Base-by-base conservation (phyloP, 148 eudicot genomes). In the Dysphania ambrosioides region DNA sequence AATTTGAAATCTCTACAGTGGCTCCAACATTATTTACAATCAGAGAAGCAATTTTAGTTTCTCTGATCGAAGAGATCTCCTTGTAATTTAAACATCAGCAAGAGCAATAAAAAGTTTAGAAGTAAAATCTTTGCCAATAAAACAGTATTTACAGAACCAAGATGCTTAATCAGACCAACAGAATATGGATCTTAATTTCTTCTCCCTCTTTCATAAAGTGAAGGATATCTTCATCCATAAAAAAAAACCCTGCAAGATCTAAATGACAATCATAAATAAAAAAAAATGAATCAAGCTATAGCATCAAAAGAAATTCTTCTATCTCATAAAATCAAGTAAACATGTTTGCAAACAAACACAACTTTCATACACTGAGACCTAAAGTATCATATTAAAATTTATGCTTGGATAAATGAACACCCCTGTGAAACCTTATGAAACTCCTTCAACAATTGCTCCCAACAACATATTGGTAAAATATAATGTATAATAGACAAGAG, bases 1-100 rank as follows among this genome's bases (percentile, higher is more conserved):
- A 82, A 84, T 94, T 94, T 59, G 85, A 81, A 60, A 97, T 90
- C 78, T 94, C 87, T 34, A 91, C 96, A 72, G 98, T 96, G 23
- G 96, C 97, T 79, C 86, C 89, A 77, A 90, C 97, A 83, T 83
- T 89, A 82, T 75, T 84, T 75, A 91, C 85, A 73, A 91, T 86
- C 72, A 84, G 86, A 76, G 97, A 89, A 57, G 96, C 90, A 82
- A 91, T 81, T 72, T 85, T 91, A 75, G 84, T 88, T 83, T 84
- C 95, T 84, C 85, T 91, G 70, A 87, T 85, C 21, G 87, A 87
- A 13, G 91, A 86, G 30, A 90, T 87, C 78, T 91, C 97, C 85
- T 96, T 94, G 88, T 49, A 85, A 72, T 79, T 63, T 59, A 32
- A 81, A 63, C 42, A 79, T 40, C 42, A 68, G 19, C 49, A 38